Evolutionary conservation across 2,329 filamentous ascomycete species (phyloP).

Genomic region (Cordyceps javanica): DNA sequence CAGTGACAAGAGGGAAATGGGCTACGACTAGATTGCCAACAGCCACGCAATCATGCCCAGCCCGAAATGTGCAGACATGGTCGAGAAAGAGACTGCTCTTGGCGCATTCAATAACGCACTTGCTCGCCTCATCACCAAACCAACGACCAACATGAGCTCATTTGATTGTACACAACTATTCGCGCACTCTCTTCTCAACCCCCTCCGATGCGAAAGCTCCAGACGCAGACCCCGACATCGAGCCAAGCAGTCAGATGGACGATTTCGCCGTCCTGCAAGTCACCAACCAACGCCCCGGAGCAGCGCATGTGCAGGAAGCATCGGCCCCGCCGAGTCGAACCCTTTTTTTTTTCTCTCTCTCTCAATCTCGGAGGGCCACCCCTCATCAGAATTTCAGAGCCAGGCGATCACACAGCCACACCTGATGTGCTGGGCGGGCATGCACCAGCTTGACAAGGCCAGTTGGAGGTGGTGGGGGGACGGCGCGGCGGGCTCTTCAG

Average conservation of each 20-base stretch:
- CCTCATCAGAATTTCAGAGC: neutral
- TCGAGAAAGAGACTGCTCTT: too few relatives aligned
- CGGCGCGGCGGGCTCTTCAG: too few relatives aligned
- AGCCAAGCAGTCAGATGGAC: neutral
- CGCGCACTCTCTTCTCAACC: neutral
- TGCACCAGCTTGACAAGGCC: neutral
- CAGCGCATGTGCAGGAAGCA: conserved; percentile 1
- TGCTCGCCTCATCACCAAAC: too few relatives aligned
- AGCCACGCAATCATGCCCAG: too few relatives aligned
- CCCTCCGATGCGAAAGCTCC: neutral
- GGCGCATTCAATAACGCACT: too few relatives aligned
- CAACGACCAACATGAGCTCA: too few relatives aligned
- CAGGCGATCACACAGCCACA: neutral
- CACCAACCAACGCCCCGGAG: conserved; percentile 7
- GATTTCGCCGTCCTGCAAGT: neutral
- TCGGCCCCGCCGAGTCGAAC: conserved; percentile 9
- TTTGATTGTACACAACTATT: too few relatives aligned
- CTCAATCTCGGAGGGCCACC: neutral
- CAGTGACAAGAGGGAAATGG: too few relatives aligned
- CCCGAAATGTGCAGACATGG: too few relatives aligned
- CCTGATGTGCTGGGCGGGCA: neutral
- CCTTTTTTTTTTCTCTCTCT: neutral
- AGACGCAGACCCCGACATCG: neutral
- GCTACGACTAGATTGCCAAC: too few relatives aligned
- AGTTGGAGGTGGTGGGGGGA: neutral